A percentile compares a stretch with the other conserved stretches of the same genome.
Evolutionary conservation across 805 yeast species (phyloP).

Genomic region (Pichia deserticola): DNA sequence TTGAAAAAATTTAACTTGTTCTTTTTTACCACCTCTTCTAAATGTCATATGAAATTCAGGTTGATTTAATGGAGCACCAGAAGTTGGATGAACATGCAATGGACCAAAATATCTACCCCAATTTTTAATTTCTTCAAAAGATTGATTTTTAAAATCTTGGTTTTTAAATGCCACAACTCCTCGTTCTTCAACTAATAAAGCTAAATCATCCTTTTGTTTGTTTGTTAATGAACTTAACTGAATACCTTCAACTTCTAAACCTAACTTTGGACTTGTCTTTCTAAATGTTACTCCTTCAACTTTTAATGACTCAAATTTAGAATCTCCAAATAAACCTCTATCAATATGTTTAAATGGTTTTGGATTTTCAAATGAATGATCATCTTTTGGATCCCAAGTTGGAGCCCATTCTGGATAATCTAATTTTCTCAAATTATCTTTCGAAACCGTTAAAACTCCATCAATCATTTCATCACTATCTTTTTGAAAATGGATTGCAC

Average conservation of each 20-base stretch:
- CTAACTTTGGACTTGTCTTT: constrained; percentile 61
- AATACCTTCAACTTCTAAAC: constrained; percentile 54
- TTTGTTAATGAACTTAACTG: constrained; percentile 49
- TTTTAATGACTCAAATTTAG: constrained; percentile 42
- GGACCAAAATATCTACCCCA: constrained; percentile 64
- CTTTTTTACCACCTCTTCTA: constrained; percentile 38
- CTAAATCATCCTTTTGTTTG: constrained; percentile 59
- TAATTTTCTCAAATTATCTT: constrained; percentile 3
- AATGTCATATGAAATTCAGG: constrained; percentile 61
- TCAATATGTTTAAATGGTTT: constrained; percentile 51
- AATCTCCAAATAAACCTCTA: constrained; percentile 56
- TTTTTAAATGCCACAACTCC: constrained; percentile 59
- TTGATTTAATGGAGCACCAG: constrained; percentile 55
- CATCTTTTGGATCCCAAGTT: constrained; percentile 13
- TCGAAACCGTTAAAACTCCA: constrained; percentile 8
- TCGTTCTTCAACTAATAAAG: constrained; percentile 57
- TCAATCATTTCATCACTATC: constrained; percentile 3
- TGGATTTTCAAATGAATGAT: constrained; percentile 27
- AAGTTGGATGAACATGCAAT: constrained; percentile 66
- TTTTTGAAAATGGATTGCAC: constrained; percentile 8
- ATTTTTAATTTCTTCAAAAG: constrained; percentile 40
- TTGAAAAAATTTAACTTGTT: constrained; percentile 29
- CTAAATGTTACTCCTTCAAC: constrained; percentile 21
- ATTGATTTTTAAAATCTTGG: constrained; percentile 55
- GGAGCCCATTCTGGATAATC: constrained; percentile 14